Base-by-base conservation (phyloP, 805 yeast genomes). In the Cyberlindnera lachancei region DNA sequence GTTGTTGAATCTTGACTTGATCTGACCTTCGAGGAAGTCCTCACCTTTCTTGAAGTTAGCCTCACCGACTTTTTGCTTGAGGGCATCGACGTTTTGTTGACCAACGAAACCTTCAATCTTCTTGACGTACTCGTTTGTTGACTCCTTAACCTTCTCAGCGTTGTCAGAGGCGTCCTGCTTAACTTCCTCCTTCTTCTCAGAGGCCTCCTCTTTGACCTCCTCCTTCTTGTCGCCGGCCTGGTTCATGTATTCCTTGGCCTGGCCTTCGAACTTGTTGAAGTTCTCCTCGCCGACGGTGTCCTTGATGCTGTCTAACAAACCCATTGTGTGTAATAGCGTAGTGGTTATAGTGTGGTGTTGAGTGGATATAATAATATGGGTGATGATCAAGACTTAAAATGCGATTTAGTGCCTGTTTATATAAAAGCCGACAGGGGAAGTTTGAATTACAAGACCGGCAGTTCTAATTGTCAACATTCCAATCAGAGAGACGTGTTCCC, bases 11-110 rank as follows among this genome's bases (percentile, higher is more conserved):
- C 40, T 38, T 23, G 44, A 35, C 34, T 41, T 34, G 29, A 45
- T 37, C 37, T 52, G 48, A 6, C 42, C 31, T 34, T 58, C 55
- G 15, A 58, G 48, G 10, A 27, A 28, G 15, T 39, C 29, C 42
- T 57, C 61, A 22, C 50, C 45, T 36, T 52, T 54, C 29, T 45
- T 31, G 34, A 46, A 56, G 34, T 47, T 56, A 29, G 44, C 51
- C 28, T 49, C 48, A 35, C 63, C 63, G 34, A 56, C 50, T 36
- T 52, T 49, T 25, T 32, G 29, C 37, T 49, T 50, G 39, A 54
- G 40, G 29, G 46, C 38, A 20, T 45, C 36, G 25, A 58, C 38
- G 21, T 44, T 55, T 11, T 55, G 61, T 25, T 50, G 37, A 32
- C 63, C 61, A 21, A 50, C 41, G 35, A 30, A 41, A 11, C 44